Evolutionary conservation across 441 rosid species (phyloP).

Genomic region (Daphne laureola): DNA sequence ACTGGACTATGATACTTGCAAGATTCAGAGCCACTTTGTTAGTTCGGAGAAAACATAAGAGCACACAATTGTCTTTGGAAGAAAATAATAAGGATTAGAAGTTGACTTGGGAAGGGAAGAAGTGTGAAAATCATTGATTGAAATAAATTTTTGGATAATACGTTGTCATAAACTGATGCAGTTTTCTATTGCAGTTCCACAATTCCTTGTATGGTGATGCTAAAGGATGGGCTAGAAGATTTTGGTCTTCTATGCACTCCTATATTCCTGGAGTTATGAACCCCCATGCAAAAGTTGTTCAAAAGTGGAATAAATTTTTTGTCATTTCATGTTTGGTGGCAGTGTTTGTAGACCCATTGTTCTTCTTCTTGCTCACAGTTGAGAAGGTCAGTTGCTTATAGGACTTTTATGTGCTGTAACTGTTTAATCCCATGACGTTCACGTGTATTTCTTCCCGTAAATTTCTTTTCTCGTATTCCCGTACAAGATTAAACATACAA

Average conservation of each 20-base stretch:
- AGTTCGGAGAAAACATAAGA: too few relatives aligned
- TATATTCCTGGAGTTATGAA: slow-evolving; percentile 67
- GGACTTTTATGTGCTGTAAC: neutral
- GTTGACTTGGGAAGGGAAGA: too few relatives aligned
- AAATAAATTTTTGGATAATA: too few relatives aligned
- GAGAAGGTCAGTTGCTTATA: slow-evolving; percentile 27
- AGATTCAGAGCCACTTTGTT: too few relatives aligned
- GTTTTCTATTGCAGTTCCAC: slow-evolving; percentile 42
- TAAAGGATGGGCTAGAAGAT: slow-evolving; percentile 70
- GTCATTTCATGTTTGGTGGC: slow-evolving; percentile 69
- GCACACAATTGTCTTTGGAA: too few relatives aligned
- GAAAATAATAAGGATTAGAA: too few relatives aligned
- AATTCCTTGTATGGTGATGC: slow-evolving; percentile 70
- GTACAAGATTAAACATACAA: too few relatives aligned
- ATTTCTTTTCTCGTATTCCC: neutral
- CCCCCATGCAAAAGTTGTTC: slow-evolving; percentile 69
- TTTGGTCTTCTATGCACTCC: slow-evolving; percentile 26
- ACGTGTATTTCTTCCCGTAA: neutral
- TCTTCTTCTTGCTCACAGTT: slow-evolving; percentile 58
- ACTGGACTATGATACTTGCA: too few relatives aligned
- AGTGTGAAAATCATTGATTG: too few relatives aligned
- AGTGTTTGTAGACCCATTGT: slow-evolving; percentile 74
- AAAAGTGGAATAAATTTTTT: slow-evolving; percentile 61
- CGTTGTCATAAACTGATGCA: slow-evolving; percentile 5
- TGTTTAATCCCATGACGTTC: neutral